phyloP scores from a whole-genome alignment of 139 green algal species.

The Desmodesmus armatus region DNA sequence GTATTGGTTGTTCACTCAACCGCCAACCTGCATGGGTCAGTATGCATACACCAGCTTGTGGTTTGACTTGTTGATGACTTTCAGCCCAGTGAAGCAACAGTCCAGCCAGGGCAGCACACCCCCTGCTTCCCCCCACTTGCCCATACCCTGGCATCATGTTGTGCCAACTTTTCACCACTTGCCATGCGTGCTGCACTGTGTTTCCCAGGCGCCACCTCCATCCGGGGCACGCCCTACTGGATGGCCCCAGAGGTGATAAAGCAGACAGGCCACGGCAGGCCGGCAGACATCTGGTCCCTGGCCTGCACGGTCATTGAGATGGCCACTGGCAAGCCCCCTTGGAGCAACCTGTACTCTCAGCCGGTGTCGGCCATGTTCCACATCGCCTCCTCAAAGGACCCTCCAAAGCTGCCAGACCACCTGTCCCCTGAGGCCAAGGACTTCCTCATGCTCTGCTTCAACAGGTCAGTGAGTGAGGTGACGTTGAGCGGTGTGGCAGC shows the following conservation, averaged over 20 bases:
- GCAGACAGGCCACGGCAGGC: constrained; percentile 76
- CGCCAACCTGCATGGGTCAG: no score
- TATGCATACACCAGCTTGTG: no score
- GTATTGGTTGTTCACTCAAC: no score
- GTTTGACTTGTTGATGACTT: no score
- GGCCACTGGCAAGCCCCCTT: constrained; percentile 77
- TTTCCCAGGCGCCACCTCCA: constrained; percentile 87
- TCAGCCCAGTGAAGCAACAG: no score
- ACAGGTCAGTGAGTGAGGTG: constrained; percentile 62
- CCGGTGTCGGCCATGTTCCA: constrained; percentile 89
- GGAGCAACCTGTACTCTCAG: constrained; percentile 54
- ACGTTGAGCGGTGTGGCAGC: no score
- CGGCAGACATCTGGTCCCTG: constrained; percentile 97
- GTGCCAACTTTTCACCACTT: no score
- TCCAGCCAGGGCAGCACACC: no score
- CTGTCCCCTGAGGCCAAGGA: constrained; percentile 86
- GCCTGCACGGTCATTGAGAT: constrained; percentile 98
- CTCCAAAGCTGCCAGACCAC: constrained; percentile 78
- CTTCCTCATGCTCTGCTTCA: constrained; percentile 96
- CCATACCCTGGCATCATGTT: no score
- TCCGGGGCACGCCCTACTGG: constrained; percentile 97
- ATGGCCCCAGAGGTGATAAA: constrained; percentile 99
- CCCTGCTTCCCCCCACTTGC: no score
- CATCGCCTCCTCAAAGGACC: constrained; percentile 86
- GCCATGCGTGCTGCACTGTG: no score